These are phyloP conservation scores for Erythrophleum fordii DNA, from an alignment of 306 rosid species.

Conservation along the genomic window DNA sequence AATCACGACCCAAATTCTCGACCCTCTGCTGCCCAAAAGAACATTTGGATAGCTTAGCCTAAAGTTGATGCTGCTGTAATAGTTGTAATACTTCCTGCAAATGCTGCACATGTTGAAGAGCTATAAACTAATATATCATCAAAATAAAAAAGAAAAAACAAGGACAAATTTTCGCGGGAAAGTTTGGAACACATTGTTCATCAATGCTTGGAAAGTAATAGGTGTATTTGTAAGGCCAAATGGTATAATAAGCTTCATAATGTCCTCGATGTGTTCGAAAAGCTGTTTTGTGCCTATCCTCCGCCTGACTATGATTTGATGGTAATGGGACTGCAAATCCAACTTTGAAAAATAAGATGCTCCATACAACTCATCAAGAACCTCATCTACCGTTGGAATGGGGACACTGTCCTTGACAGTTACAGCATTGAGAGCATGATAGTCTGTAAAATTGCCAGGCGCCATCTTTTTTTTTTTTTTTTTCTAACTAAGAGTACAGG, in stretches of 20 bases:
- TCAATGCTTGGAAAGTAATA: background rate
- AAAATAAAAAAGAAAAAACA: no score
- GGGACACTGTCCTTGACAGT: background rate
- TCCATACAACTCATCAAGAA: background rate
- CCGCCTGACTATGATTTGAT: background rate
- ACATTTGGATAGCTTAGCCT: no score
- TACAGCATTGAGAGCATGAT: background rate
- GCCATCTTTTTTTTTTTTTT: background rate
- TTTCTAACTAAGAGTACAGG: background rate
- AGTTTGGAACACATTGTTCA: no score
- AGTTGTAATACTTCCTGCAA: no score
- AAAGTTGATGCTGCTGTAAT: background rate
- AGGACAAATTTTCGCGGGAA: background rate
- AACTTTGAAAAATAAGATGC: background rate
- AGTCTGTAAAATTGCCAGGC: background rate
- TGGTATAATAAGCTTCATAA: no score
- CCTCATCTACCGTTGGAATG: background rate
- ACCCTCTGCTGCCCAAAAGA: no score
- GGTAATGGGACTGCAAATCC: background rate
- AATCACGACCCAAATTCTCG: no score
- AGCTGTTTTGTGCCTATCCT: background rate
- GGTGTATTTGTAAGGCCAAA: background rate
- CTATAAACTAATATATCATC: background rate
- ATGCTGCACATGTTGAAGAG: no score
- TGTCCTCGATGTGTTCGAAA: background rate